These are phyloP conservation scores for Ustilago curta DNA, from an alignment of 1,284 basidiomycete species.

Conservation along the genomic window DNA sequence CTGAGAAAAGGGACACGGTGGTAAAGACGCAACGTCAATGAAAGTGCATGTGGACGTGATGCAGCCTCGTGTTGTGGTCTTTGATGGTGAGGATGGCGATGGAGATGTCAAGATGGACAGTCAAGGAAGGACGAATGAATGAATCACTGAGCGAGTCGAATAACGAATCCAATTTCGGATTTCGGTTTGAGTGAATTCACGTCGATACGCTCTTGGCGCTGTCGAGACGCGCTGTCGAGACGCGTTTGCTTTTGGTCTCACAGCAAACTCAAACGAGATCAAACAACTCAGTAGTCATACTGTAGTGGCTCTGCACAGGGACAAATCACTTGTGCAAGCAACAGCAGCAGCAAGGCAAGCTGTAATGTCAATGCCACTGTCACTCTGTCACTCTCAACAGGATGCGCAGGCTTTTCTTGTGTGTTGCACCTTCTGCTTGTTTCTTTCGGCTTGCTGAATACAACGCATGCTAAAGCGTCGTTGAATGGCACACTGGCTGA, in stretches of 20 bases:
- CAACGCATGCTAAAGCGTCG: not conserved
- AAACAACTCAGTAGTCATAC: no score
- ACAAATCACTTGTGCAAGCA: no score
- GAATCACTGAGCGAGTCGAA: not conserved
- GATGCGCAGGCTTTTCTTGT: not conserved
- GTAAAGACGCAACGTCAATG: not conserved
- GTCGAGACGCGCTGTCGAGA: no score
- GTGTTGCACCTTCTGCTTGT: not conserved
- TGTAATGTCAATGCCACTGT: not conserved
- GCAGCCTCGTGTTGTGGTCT: not conserved
- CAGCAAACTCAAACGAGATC: no score
- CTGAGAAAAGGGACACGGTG: not conserved
- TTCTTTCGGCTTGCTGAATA: not conserved
- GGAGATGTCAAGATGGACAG: not conserved
- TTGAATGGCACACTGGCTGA: not conserved
- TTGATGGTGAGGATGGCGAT: slow-evolving; percentile 1
- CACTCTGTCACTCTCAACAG: not conserved
- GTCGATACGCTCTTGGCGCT: no score
- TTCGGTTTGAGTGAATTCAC: not conserved
- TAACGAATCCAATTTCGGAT: slow-evolving; percentile 1
- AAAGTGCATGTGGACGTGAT: not conserved
- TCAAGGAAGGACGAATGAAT: not conserved
- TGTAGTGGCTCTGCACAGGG: no score
- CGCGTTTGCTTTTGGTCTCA: no score
- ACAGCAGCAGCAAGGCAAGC: no score